Conservation (phyloP, 345 rosid species). For the Abelmoschus esculentus region DNA sequence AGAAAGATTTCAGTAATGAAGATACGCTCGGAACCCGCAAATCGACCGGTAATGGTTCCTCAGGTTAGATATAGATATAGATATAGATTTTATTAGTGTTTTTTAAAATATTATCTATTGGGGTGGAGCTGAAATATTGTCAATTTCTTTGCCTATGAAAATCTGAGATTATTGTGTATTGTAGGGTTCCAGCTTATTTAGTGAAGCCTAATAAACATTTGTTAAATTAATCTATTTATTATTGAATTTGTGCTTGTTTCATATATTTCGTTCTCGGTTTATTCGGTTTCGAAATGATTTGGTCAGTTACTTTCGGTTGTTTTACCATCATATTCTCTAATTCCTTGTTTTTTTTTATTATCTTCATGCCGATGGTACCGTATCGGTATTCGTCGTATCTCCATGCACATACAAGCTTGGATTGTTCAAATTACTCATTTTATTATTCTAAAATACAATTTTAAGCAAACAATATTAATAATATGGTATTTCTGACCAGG, state of each 20-base stretch:
- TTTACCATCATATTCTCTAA: too few relatives aligned
- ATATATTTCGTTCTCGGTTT: not conserved
- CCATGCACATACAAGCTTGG: too few relatives aligned
- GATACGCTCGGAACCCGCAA: not conserved
- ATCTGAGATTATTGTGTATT: not conserved
- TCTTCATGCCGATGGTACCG: too few relatives aligned
- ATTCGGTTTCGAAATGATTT: too few relatives aligned
- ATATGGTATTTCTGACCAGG: too few relatives aligned
- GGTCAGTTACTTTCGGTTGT: too few relatives aligned
- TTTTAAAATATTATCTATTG: constrained; percentile 1
- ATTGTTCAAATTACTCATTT: too few relatives aligned
- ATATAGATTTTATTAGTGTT: not conserved
- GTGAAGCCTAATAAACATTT: constrained; percentile 5
- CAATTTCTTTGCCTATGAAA: not conserved
- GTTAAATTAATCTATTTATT: constrained; percentile 1
- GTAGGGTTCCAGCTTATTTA: not conserved
- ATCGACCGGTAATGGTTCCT: constrained; percentile 8
- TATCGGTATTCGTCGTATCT: too few relatives aligned
- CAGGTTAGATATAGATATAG: constrained; percentile 19
- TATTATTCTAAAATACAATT: too few relatives aligned
- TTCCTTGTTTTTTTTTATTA: too few relatives aligned
- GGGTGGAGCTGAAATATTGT: not conserved
- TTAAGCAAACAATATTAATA: too few relatives aligned
- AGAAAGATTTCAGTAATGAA: constrained; percentile 26
- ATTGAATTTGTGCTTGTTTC: not conserved